Conservation (phyloP, 768 basidiomycete species). For the Auricularia sp. region DNA sequence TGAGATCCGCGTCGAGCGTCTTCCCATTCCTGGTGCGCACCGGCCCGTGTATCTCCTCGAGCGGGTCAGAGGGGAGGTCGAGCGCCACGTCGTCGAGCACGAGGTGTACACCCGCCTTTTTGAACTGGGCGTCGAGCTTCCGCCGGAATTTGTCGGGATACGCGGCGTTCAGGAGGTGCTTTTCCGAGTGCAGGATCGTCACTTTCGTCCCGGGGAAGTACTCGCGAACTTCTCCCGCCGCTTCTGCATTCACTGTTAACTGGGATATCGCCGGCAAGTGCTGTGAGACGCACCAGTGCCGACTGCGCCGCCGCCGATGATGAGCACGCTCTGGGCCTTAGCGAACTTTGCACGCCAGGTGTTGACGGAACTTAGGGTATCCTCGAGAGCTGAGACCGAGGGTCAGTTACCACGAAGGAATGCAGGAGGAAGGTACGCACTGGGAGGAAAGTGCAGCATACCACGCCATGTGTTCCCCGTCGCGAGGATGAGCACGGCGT, state of each 20-base stretch:
- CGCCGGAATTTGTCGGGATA: slow-evolving; percentile 6
- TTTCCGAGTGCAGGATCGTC: slow-evolving; percentile 9
- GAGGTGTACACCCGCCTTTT: slow-evolving; percentile 8
- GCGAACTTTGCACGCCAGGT: slow-evolving; percentile 10
- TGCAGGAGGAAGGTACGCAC: too few species aligned
- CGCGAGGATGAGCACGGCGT: too few species aligned
- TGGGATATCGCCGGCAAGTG: too few species aligned
- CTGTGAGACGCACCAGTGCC: slow-evolving; percentile 1
- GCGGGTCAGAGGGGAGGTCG: not conserved
- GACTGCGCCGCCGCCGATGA: slow-evolving; percentile 11
- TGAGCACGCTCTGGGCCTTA: slow-evolving; percentile 8
- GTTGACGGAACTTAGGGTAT: not conserved
- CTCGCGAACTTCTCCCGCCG: slow-evolving; percentile 12
- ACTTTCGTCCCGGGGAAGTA: slow-evolving; percentile 11
- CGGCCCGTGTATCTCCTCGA: too few species aligned
- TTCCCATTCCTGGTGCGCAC: too few species aligned
- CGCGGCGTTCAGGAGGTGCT: not conserved
- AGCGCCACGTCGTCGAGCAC: slow-evolving; percentile 10
- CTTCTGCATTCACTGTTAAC: slow-evolving; percentile 1
- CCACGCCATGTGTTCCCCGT: too few species aligned
- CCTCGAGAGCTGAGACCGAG: not conserved
- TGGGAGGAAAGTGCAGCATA: too few species aligned
- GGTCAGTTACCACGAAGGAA: too few species aligned
- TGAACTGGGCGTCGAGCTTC: slow-evolving; percentile 2
- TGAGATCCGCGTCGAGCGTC: too few species aligned